phyloP scores from a whole-genome alignment of 257 asterid species.

The Solanum etuberosum region DNA sequence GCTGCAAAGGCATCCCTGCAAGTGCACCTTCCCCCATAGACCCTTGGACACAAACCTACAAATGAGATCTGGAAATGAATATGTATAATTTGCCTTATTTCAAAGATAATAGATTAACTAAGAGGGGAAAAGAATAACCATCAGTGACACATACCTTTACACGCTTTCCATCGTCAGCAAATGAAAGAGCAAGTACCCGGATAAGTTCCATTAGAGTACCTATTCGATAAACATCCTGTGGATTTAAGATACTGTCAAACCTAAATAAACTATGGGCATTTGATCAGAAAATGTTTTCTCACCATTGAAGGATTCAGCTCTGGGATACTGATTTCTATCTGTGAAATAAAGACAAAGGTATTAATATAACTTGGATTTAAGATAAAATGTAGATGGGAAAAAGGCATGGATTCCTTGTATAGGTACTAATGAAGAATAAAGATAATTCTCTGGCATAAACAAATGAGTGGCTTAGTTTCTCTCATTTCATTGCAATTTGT shows the following conservation, averaged over 20 bases:
- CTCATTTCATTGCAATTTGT: neutral
- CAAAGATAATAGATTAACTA: neutral
- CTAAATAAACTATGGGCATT: constrained; percentile 3
- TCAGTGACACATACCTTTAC: constrained; percentile 41
- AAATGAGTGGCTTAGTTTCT: neutral
- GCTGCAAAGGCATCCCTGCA: constrained; percentile 95
- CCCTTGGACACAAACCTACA: constrained; percentile 94
- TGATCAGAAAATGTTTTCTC: constrained; percentile 6
- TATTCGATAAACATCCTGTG: constrained; percentile 98
- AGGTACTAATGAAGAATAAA: neutral
- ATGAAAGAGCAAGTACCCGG: constrained; percentile 76
- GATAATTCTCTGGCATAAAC: neutral
- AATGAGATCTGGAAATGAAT: constrained; percentile 3
- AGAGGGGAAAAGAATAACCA: neutral
- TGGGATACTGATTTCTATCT: constrained; percentile 91
- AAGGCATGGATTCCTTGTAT: neutral
- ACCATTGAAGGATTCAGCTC: constrained; percentile 98
- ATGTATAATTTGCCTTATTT: neutral
- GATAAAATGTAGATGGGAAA: neutral
- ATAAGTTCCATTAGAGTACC: constrained; percentile 97
- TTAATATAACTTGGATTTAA: neutral
- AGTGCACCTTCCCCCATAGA: constrained; percentile 94
- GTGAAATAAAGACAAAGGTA: constrained; percentile 15
- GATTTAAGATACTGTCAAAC: constrained; percentile 26
- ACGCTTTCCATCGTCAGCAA: constrained; percentile 92